Evolutionary conservation across 176 grass and related monocot species (phyloP).

Genomic region (Tillandsia fasciculata): DNA sequence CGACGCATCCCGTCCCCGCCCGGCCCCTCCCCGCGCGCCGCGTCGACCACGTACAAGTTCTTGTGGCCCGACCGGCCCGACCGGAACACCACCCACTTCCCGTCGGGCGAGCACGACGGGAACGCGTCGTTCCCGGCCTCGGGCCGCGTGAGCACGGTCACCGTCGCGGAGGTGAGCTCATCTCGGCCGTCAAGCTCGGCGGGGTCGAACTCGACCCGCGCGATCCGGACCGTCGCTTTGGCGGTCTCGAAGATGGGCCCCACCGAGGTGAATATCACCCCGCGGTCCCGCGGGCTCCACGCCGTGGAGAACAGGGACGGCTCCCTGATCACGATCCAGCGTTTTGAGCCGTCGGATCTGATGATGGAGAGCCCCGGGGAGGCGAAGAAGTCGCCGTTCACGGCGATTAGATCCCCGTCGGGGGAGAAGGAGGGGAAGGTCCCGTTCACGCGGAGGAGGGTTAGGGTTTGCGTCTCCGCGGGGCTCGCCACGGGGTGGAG

Average conservation of each 20-base stretch:
- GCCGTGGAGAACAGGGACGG: constrained; percentile 55
- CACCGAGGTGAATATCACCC: constrained; percentile 60
- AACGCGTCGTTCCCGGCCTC: constrained; percentile 85
- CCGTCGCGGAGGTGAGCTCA: constrained; percentile 7
- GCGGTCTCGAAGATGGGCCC: constrained; percentile 79
- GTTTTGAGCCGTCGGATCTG: constrained; percentile 51
- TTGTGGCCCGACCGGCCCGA: constrained; percentile 82
- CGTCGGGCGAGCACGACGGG: constrained; percentile 66
- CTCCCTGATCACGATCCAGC: constrained; percentile 43
- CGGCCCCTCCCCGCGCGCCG: constrained; percentile 43
- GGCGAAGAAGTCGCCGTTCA: constrained; percentile 68
- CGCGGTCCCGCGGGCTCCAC: constrained; percentile 56
- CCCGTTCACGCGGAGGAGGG: constrained; percentile 64
- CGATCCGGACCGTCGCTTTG: constrained; percentile 66
- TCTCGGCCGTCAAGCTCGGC: constrained; percentile 26
- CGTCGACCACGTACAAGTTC: constrained; percentile 76
- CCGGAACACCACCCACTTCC: constrained; percentile 68
- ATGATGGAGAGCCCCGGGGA: constrained; percentile 37
- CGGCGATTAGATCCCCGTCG: constrained; percentile 41
- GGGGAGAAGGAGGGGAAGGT: constrained; percentile 80
- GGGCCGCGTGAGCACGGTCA: constrained; percentile 39
- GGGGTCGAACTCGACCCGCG: constrained; percentile 52
- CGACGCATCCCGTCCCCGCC: constrained; percentile 12
- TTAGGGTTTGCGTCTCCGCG: constrained; percentile 24
- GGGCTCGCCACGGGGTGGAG: constrained; percentile 57